These are phyloP conservation scores for Letharia lupina DNA, from an alignment of 495 filamentous ascomycete genomes.

Conservation along the genomic window DNA sequence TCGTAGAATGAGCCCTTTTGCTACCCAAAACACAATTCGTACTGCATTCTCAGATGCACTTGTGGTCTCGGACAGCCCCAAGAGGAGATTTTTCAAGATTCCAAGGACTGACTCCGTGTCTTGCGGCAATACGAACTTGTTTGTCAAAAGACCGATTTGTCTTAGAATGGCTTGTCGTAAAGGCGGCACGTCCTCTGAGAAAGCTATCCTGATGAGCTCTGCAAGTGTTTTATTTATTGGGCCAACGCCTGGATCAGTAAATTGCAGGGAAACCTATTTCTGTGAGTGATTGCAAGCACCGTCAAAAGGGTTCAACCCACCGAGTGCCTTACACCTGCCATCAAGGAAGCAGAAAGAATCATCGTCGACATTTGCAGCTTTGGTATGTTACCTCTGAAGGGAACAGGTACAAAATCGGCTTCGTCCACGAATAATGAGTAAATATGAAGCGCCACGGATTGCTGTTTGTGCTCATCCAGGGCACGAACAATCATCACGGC, in stretches of 20 bases:
- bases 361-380: slow-evolving; percentile 41
- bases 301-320: slow-evolving; percentile 27
- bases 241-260: slow-evolving; percentile 25
- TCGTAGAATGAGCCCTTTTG: slow-evolving; percentile 47
- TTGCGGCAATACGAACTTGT: slow-evolving; percentile 54
- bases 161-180: slow-evolving; percentile 47
- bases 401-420: slow-evolving; percentile 34
- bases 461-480: slow-evolving; percentile 45
- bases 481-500: slow-evolving; percentile 52
- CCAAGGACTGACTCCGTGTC: slow-evolving; percentile 33
- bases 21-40: slow-evolving; percentile 44
- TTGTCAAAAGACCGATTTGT: slow-evolving; percentile 54
- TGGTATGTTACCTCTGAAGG: slow-evolving; percentile 31
- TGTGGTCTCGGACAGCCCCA: slow-evolving; percentile 20
- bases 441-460: slow-evolving; percentile 44
- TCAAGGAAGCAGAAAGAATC: slow-evolving; percentile 53
- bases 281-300: slow-evolving; percentile 7
- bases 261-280: slow-evolving; percentile 25
- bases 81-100: slow-evolving; percentile 28
- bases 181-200: slow-evolving; percentile 32
- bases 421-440: slow-evolving; percentile 47
- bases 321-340: slow-evolving; percentile 47
- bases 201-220: slow-evolving; percentile 35
- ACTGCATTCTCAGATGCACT: slow-evolving; percentile 22
- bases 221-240: slow-evolving; percentile 35